Conservation (phyloP, 768 basidiomycete species). For the Serendipita vermifera region DNA sequence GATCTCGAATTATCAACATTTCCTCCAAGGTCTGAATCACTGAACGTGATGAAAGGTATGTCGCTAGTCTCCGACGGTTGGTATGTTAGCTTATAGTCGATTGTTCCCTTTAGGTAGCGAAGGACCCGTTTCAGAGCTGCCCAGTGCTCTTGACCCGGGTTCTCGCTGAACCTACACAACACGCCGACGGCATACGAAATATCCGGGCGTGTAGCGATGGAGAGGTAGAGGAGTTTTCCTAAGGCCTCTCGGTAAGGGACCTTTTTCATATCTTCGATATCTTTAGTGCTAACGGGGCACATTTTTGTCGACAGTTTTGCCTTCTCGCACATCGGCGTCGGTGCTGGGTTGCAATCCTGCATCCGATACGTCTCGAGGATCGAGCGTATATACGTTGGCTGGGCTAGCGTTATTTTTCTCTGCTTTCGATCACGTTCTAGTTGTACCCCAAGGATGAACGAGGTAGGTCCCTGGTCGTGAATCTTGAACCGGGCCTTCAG, state of each 20-base stretch:
- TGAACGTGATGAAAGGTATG: neutral
- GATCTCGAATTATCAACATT: slow-evolving; percentile 3
- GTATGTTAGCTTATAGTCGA: neutral
- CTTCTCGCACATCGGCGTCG: slow-evolving; percentile 17
- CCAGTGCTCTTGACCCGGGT: slow-evolving; percentile 4
- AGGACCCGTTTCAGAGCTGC: slow-evolving; percentile 9
- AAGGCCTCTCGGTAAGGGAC: slow-evolving; percentile 21
- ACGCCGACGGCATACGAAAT: slow-evolving; percentile 27
- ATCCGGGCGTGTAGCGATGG: slow-evolving; percentile 27
- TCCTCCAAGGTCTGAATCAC: slow-evolving; percentile 1
- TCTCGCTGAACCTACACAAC: slow-evolving; percentile 8
- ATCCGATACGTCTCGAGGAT: slow-evolving; percentile 17
- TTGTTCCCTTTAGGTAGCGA: slow-evolving; percentile 4
- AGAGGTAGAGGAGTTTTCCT: slow-evolving; percentile 19
- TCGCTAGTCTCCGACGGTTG: neutral
- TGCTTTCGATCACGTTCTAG: slow-evolving; percentile 17
- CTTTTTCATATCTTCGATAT: slow-evolving; percentile 11
- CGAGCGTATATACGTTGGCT: slow-evolving; percentile 17
- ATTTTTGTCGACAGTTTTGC: slow-evolving; percentile 9
- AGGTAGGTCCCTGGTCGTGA: neutral
- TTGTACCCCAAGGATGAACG: slow-evolving; percentile 9
- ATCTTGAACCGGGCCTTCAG: slow-evolving; percentile 9
- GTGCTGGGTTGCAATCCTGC: slow-evolving; percentile 16
- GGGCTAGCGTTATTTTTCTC: slow-evolving; percentile 16
- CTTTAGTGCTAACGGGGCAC: neutral